Evolutionary conservation across 2,329 filamentous ascomycete genomes (phyloP).

Genomic region (Fusarium oxysporum): DNA sequence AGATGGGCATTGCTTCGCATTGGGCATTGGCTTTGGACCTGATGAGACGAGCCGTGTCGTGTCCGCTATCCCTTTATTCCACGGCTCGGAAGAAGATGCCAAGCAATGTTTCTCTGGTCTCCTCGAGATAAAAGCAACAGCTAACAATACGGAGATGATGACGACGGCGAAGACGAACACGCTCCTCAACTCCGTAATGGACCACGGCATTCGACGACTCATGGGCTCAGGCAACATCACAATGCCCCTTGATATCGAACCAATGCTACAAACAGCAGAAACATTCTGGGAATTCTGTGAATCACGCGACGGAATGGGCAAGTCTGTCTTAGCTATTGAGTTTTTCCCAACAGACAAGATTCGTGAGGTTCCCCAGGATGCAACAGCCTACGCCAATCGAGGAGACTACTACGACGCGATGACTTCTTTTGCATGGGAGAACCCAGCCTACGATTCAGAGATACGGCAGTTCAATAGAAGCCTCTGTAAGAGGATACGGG

Average conservation of each 20-base stretch:
- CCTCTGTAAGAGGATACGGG: conserved; percentile 44
- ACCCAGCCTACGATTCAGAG: conserved; percentile 50
- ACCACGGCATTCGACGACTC: conserved; percentile 42
- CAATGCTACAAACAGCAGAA: conserved; percentile 44
- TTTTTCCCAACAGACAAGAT: conserved; percentile 56
- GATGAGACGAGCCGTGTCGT: conserved; percentile 27
- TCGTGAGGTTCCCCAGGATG: conserved; percentile 48
- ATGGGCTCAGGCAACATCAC: conserved; percentile 43
- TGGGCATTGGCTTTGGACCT: conserved; percentile 39
- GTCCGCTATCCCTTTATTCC: conserved; percentile 39
- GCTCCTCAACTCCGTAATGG: conserved; percentile 41
- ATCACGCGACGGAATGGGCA: conserved; percentile 33
- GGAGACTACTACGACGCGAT: conserved; percentile 58
- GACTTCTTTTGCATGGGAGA: conserved; percentile 55
- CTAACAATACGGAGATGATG: conserved; percentile 33
- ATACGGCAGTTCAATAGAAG: conserved; percentile 54
- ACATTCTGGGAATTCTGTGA: conserved; percentile 46
- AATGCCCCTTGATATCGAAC: conserved; percentile 51
- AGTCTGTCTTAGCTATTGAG: conserved; percentile 52
- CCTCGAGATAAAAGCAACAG: conserved; percentile 16
- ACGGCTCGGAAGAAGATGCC: conserved; percentile 31
- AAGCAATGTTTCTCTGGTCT: conserved; percentile 38
- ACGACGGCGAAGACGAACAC: conserved; percentile 38
- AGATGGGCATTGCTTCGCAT: conserved; percentile 40
- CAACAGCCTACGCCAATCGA: conserved; percentile 59